Conservation (phyloP, 176 grass and related monocot species). For the bread wheat (Triticum aestivum) region IWGSC_CS_RefSeq_v2.1 NC_057798.1:421650319-421650818, state of each 20-base stretch:
- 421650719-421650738: slow-evolving; percentile 28
- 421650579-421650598: not conserved
- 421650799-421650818: slow-evolving; percentile 36
- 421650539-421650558: slow-evolving; percentile 3
- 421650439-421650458: not conserved
- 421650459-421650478: slow-evolving; percentile 11
- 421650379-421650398: not conserved
- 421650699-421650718: slow-evolving; percentile 40
- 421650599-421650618: not conserved
- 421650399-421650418: slow-evolving; percentile 1
- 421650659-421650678: not conserved
- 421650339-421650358: too few relatives aligned
- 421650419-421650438: not conserved
- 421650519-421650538: slow-evolving; percentile 39
- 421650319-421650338: too few relatives aligned
- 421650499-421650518: not conserved
- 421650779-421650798: slow-evolving; percentile 48
- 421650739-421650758: not conserved
- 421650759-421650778: slow-evolving; percentile 26
- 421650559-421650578: not conserved
- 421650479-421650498: not conserved
- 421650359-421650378: not conserved
- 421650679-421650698: not conserved
- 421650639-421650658: not conserved
- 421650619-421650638: not conserved